These are phyloP conservation scores for Aspergillus viridinutans DNA, from an alignment of 2,329 filamentous ascomycete genomes.

Conservation along the genomic window DNA sequence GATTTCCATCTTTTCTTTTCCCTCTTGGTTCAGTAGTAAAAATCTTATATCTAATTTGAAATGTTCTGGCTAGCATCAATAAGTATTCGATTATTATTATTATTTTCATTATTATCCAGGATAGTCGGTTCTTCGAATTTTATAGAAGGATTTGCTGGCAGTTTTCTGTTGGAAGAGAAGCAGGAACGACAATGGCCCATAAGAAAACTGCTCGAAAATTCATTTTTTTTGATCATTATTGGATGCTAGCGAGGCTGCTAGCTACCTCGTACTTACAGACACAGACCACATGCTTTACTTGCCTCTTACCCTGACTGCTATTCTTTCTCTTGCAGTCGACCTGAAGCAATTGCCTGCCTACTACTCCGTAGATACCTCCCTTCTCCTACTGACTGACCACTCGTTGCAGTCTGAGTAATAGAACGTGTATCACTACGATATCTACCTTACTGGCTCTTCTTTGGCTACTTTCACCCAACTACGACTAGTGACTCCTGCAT, in stretches of 20 bases:
- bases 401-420: not conserved
- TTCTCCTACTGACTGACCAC: not conserved
- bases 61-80: not conserved
- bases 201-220: not conserved
- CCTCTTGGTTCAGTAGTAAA: not conserved
- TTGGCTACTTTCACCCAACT: not conserved
- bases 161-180: not conserved
- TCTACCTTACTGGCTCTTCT: not conserved
- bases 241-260: not conserved
- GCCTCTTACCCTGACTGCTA: not conserved
- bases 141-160: not conserved
- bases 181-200: not conserved
- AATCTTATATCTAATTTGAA: not conserved
- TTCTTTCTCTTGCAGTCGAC: not conserved
- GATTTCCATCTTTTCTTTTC: not conserved
- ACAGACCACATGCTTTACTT: not conserved
- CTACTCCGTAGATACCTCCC: too few relatives aligned
- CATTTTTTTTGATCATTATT: not conserved
- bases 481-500: not conserved
- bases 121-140: not conserved
- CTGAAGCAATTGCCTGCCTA: not conserved
- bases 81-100: constrained; percentile 10
- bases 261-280: not conserved
- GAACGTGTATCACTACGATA: not conserved
- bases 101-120: not conserved